Evolutionary conservation across 1,284 basidiomycete genomes (phyloP), one percentile per base, ranked within the genome.

Genomic region (Rhodotorula sp.): DNA sequence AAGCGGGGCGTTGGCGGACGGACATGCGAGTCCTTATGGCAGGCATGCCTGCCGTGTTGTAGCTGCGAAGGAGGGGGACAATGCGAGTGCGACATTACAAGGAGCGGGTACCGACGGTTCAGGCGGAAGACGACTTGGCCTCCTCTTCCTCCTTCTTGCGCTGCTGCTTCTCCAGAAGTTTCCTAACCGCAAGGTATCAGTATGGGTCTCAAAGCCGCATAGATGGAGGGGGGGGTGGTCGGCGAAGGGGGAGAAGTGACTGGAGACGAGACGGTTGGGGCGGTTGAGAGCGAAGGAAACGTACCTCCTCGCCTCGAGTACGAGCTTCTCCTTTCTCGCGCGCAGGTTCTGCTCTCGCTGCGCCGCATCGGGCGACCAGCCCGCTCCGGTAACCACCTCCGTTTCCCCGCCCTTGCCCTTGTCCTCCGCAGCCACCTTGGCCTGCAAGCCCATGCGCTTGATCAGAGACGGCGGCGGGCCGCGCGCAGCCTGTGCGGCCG

Each of bases 271-370:
- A 9, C n/a, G n/a, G 44, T 21, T 19, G 39, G 21, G 44, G 15
- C 15, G 44, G 44, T 17, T n/a, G 15, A 29, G 46, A 15, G n/a
- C n/a, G 29, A 63, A 37, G 25, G 15, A 9, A 15, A 57, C 71
- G 39, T 48, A 75, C 74, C 71, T 58, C 53, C 74, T 65, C 58
- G 71, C 74, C 61, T 75, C 71, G 32, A 73, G 54, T 4, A 75
- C 74, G 41, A 75, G 58, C 60, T 61, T 70, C 46, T 69, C 71
- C 64, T 75, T 75, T 64, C 74, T 60, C 64, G 61, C 67, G 46
- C 57, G 66, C 56, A 75, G n/a, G n/a, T 64, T 73, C 50, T 60
- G 34, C 58, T 75, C 74, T 50, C 74, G 46, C 64, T 65, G 66
- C 32, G 61, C 57, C n/a, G 69, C 37, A 51, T 46, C 64, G 1